A percentile compares a stretch with the other conserved stretches of the same genome.
These are phyloP conservation scores for Alternaria viburni DNA, from an alignment of 2,329 filamentous ascomycete genomes.

Conservation along the genomic window DNA sequence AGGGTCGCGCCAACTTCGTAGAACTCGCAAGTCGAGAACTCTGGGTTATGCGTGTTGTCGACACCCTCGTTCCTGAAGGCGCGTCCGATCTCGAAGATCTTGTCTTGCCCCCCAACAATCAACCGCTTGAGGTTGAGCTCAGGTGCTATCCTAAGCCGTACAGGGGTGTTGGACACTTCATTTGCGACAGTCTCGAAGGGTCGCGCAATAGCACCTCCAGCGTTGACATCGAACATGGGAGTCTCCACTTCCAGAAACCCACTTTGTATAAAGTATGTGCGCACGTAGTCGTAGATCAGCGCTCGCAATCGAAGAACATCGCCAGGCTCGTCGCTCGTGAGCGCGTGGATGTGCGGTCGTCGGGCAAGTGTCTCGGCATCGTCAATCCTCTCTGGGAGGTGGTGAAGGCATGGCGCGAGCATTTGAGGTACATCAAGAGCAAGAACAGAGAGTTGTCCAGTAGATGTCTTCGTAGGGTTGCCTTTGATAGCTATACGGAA, in stretches of 20 bases:
- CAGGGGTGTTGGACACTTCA: conserved; percentile 72
- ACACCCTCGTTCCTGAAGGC: conserved; percentile 89
- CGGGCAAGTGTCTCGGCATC: conserved; percentile 75
- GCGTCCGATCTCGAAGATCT: conserved; percentile 90
- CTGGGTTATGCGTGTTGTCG: conserved; percentile 82
- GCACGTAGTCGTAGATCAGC: conserved; percentile 74
- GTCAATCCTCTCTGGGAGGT: conserved; percentile 73
- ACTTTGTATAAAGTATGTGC: conserved; percentile 72
- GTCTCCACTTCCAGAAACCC: conserved; percentile 89
- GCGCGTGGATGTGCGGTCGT: conserved; percentile 83
- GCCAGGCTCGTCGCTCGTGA: conserved; percentile 72
- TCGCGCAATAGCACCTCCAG: conserved; percentile 85
- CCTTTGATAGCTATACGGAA: conserved; percentile 67
- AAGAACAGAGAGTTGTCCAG: conserved; percentile 78
- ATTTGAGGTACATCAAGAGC: conserved; percentile 72
- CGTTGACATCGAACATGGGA: conserved; percentile 80
- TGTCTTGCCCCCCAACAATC: conserved; percentile 85
- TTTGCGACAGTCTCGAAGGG: conserved; percentile 83
- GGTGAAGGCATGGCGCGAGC: conserved; percentile 78
- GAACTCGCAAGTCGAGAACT: conserved; percentile 98
- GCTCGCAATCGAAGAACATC: conserved; percentile 78
- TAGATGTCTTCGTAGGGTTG: conserved; percentile 68
- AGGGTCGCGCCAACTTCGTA: conserved; percentile 86
- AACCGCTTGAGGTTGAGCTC: conserved; percentile 95
- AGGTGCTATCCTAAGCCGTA: conserved; percentile 87